Percentiles rank a stretch among this genome's conserved stretches.
Evolutionary conservation across 176 grass and related monocot genomes (phyloP).

Genomic region (Thinopyrum elongatum): DNA sequence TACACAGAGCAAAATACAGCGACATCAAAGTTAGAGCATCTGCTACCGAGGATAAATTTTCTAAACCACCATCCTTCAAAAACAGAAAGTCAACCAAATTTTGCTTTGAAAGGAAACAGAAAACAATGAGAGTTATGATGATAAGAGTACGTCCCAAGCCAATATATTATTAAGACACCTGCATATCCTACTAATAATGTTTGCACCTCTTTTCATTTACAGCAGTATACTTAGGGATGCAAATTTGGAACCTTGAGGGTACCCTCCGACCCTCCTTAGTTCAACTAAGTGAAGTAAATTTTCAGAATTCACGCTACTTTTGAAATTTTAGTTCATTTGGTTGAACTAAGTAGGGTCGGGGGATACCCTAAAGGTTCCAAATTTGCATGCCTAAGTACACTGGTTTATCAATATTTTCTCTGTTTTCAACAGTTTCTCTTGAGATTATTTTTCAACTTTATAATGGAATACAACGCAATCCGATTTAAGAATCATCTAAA

Average conservation of each 20-base stretch:
- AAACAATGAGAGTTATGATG: background rate
- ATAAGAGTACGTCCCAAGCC: background rate
- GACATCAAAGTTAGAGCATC: slow-evolving; percentile 77
- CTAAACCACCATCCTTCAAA: slow-evolving; percentile 66
- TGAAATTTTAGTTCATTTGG: too few relatives aligned
- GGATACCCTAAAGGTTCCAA: too few relatives aligned
- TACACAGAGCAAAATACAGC: slow-evolving; percentile 94
- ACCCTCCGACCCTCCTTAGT: too few relatives aligned
- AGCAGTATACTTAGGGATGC: background rate
- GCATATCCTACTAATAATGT: slow-evolving; percentile 10
- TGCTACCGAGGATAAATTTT: slow-evolving; percentile 43
- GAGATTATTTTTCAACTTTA: background rate
- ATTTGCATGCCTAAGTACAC: background rate
- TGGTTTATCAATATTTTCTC: background rate
- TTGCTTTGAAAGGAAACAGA: background rate
- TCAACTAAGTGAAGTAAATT: too few relatives aligned
- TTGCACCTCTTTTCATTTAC: slow-evolving; percentile 5
- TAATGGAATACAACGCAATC: background rate
- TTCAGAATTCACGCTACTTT: too few relatives aligned
- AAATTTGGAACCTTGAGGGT: too few relatives aligned
- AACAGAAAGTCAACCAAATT: slow-evolving; percentile 21
- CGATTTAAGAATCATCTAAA: slow-evolving; percentile 12
- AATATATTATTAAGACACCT: background rate
- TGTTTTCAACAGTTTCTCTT: background rate
- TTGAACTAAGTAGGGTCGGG: too few relatives aligned